Base-by-base conservation (phyloP, 2,329 filamentous ascomycete genomes). In the Colletotrichum cordylinicola region DNA sequence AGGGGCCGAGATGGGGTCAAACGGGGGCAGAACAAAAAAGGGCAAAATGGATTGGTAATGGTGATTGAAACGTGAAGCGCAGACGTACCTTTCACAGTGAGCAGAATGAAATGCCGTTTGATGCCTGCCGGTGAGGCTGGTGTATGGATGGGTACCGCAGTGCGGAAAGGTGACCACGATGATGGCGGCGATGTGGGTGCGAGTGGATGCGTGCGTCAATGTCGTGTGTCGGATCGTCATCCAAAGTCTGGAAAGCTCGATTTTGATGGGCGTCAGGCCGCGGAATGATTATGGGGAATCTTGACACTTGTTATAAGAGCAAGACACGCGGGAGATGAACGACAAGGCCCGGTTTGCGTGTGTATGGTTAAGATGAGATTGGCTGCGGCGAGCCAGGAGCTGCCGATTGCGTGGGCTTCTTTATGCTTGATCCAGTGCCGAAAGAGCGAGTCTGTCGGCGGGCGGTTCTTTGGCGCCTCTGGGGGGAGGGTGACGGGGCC, bases 391-490 rank as follows among this genome's bases (percentile, higher is more conserved):
- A 56, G 21, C 29, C 8, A 74, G 35, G 35, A 74, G 60, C 60
- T 61, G 52, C 69, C 72, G 72, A 67, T 75, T 62, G 61, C 72
- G 37, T 62, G 24, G 31, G 48, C 62, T 39, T 72, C 61, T 61
- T 75, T 75, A 75, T 75, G 72, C 68, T 75, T 75, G 72, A 72
- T 72, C 55, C 61, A 67, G 61, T 62, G 72, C 72, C 68, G 68
- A 72, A 60, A 74, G 33, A 52, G 67, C 60, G 48, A 37, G 33
- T 62, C 21, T 73, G 21, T 73, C 65, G 58, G 58, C 29, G 27
- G 70, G 70, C 24, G 56, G 52, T 56, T 67, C 39, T 69, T 52
- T 69, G 56, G 56, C 56, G 27, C 52, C 52, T 27, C 16, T 60
- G 56, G 29, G 37, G 37, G 48, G 21, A 62, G 16, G 29, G 33